Percentiles rank a stretch among this genome's conserved stretches.
Conservation (phyloP, 129 eudicot species). For the Escallonia rubra region DNA sequence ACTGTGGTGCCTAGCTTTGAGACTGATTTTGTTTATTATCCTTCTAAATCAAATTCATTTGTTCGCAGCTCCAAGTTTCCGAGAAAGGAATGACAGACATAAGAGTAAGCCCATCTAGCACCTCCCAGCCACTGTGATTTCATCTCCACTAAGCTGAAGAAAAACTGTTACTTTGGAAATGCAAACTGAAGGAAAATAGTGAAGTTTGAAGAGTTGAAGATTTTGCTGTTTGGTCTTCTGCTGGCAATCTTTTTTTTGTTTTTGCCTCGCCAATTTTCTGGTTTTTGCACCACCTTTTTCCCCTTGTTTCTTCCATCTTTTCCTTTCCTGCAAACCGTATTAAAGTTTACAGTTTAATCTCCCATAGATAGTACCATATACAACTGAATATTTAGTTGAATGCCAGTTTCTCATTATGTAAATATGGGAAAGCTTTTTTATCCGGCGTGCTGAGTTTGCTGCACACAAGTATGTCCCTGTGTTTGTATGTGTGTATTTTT, state of each 20-base stretch:
- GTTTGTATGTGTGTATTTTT: neutral
- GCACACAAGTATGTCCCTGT: neutral
- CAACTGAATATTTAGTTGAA: conserved; percentile 38
- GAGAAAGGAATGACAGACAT: conserved; percentile 38
- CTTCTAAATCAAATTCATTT: neutral
- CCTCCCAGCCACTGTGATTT: neutral
- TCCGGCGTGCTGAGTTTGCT: conserved; percentile 3
- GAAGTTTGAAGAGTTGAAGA: conserved; percentile 24
- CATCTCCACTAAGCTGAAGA: conserved; percentile 21
- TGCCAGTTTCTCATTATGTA: conserved; percentile 23
- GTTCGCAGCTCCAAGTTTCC: conserved; percentile 51
- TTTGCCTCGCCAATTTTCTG: neutral
- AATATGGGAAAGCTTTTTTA: conserved; percentile 16
- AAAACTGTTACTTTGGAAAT: neutral
- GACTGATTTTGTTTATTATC: neutral
- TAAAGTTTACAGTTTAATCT: conserved; percentile 10
- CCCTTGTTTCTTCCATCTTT: conserved; percentile 15
- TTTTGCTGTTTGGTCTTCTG: conserved; percentile 30
- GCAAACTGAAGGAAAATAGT: conserved; percentile 28
- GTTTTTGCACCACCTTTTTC: neutral
- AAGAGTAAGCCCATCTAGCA: conserved; percentile 24
- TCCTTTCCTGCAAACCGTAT: conserved; percentile 6
- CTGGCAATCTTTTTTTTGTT: neutral
- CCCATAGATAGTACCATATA: conserved; percentile 28
- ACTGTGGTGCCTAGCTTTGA: neutral